These are phyloP conservation scores for Cyclaneusma minus DNA, from an alignment of 2,329 filamentous ascomycete genomes.

Conservation along the genomic window DNA sequence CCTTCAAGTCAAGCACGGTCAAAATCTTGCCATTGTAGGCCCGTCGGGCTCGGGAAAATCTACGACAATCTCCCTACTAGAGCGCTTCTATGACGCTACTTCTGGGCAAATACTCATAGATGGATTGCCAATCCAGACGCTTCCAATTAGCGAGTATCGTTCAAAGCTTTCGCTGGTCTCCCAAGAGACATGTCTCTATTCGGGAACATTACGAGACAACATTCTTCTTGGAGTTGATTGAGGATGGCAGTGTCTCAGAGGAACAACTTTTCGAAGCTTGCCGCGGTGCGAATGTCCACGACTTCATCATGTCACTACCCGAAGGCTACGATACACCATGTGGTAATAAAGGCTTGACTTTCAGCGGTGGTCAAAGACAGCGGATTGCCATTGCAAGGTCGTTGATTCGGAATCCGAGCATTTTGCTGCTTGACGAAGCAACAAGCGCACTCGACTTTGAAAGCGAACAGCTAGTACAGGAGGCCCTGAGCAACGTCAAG, in stretches of 20 bases:
- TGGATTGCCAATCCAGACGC: slow-evolving; percentile 25
- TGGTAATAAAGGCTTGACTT: slow-evolving; percentile 53
- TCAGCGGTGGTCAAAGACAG: slow-evolving; percentile 51
- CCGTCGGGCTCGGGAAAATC: slow-evolving; percentile 53
- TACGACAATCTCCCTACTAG: slow-evolving; percentile 41
- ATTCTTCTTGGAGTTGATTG: slow-evolving; percentile 36
- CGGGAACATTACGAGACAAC: slow-evolving; percentile 40
- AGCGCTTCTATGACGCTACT: slow-evolving; percentile 30
- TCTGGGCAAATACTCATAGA: slow-evolving; percentile 11
- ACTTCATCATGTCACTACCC: slow-evolving; percentile 45
- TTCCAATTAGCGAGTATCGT: slow-evolving; percentile 28
- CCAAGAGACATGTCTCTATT: slow-evolving; percentile 41
- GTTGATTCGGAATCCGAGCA: slow-evolving; percentile 41
- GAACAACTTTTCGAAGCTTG: slow-evolving; percentile 52
- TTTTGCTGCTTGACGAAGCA: slow-evolving; percentile 51
- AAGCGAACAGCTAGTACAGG: slow-evolving; percentile 32
- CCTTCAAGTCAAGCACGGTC: slow-evolving; percentile 38
- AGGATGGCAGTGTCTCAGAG: slow-evolving; percentile 33
- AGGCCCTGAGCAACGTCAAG: slow-evolving; percentile 35
- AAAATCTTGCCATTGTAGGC: slow-evolving; percentile 49
- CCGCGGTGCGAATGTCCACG: slow-evolving; percentile 53
- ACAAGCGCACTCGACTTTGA: slow-evolving; percentile 36
- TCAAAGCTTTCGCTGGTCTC: slow-evolving; percentile 39
- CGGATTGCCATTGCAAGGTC: slow-evolving; percentile 49
- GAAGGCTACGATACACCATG: slow-evolving; percentile 50